Conservation (phyloP, 768 basidiomycete genomes). For the Leccinum incarnatum region DNA sequence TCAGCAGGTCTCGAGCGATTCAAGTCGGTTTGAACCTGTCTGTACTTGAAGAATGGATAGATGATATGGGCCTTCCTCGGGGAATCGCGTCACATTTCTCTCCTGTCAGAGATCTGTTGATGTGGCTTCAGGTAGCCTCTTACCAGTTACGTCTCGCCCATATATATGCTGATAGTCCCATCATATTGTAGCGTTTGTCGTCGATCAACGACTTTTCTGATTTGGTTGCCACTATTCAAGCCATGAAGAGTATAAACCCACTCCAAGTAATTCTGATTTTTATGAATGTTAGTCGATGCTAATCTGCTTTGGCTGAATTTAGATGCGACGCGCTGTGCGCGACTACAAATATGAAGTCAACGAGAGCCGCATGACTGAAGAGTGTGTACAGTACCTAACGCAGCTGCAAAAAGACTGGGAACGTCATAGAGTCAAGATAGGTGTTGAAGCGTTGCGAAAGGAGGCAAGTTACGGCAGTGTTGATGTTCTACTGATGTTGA, state of each 20-base stretch:
- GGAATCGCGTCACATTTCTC: constrained; percentile 80
- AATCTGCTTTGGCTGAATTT: neutral
- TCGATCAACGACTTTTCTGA: constrained; percentile 85
- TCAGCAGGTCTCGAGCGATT: constrained; percentile 66
- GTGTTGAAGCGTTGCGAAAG: constrained; percentile 80
- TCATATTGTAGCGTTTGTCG: constrained; percentile 63
- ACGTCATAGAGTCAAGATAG: constrained; percentile 79
- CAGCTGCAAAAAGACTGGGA: constrained; percentile 99
- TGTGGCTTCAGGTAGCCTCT: constrained; percentile 72
- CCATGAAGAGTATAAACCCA: constrained; percentile 84
- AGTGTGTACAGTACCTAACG: constrained; percentile 90
- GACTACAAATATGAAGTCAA: constrained; percentile 95
- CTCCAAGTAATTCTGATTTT: constrained; percentile 57
- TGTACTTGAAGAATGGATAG: constrained; percentile 89
- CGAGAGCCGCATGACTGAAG: constrained; percentile 90
- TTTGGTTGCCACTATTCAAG: constrained; percentile 87
- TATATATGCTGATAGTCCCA: neutral
- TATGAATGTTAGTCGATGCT: neutral
- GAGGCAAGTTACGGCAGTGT: constrained; percentile 48
- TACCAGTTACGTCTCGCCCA: neutral
- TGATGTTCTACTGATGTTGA: constrained; percentile 6
- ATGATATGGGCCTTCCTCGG: constrained; percentile 72
- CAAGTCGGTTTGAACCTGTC: constrained; percentile 88
- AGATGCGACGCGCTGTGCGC: constrained; percentile 92
- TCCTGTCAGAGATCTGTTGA: constrained; percentile 78